These are phyloP conservation scores for Grigorovia transvaalensis DNA, from an alignment of 805 yeast genomes.

Conservation along the genomic window DNA sequence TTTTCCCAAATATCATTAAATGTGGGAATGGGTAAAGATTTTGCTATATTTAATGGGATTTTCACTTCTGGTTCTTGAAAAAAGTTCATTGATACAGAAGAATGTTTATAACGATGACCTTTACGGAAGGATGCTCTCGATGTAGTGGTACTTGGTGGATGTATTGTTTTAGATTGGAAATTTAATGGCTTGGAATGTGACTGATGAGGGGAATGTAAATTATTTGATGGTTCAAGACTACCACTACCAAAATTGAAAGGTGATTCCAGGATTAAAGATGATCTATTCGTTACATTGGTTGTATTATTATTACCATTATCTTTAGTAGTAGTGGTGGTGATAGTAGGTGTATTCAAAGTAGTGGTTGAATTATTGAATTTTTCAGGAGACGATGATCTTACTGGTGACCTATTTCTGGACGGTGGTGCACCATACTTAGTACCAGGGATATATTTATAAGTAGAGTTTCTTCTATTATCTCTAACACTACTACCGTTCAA, in stretches of 20 bases:
- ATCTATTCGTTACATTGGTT: conserved; percentile 7
- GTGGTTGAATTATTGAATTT: conserved; percentile 1
- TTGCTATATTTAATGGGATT: conserved; percentile 71
- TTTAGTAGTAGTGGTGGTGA: not conserved
- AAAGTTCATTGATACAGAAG: conserved; percentile 90
- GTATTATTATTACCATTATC: not conserved
- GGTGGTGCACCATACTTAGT: conserved; percentile 15
- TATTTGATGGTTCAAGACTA: conserved; percentile 3
- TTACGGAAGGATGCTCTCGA: conserved; percentile 64
- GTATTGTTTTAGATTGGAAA: conserved; percentile 1
- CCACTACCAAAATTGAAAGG: conserved; percentile 21
- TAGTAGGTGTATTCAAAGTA: not conserved
- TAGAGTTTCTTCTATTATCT: conserved; percentile 18
- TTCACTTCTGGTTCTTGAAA: conserved; percentile 84
- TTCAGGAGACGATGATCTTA: conserved; percentile 23
- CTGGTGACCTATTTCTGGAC: conserved; percentile 23
- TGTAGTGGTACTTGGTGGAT: conserved; percentile 15
- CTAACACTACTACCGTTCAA: conserved; percentile 1
- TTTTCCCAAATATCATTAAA: conserved; percentile 51
- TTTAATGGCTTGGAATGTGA: conserved; percentile 1
- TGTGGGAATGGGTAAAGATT: conserved; percentile 37
- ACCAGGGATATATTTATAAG: conserved; percentile 23
- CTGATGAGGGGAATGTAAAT: not conserved
- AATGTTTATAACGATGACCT: conserved; percentile 92
- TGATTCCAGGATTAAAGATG: conserved; percentile 17